Percentiles rank a stretch among this genome's conserved stretches.
Evolutionary conservation across 768 basidiomycete species (phyloP).

Genomic region (Mycena belliarum): DNA sequence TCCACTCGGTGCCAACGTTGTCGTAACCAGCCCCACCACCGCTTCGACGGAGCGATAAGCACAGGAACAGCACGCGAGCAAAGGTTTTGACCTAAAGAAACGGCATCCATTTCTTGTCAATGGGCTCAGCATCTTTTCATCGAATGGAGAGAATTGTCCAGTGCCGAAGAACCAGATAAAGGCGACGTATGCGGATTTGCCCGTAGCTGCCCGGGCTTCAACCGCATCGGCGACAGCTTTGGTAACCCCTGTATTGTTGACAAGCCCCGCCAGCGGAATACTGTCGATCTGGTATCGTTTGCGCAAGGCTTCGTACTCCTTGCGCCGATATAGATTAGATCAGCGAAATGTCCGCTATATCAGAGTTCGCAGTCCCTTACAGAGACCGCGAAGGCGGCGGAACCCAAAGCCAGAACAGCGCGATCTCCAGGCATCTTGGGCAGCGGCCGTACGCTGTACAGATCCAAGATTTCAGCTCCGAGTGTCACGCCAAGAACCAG

Average conservation of each 20-base stretch:
- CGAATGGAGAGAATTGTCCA: slow-evolving; percentile 1
- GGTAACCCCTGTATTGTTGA: neutral
- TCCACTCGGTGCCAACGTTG: slow-evolving; percentile 18
- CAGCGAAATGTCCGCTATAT: neutral
- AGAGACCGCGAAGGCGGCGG: slow-evolving; percentile 6
- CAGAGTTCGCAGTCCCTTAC: neutral
- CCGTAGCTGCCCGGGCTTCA: slow-evolving; percentile 5
- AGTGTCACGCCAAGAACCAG: neutral
- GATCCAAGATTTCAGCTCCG: too few species aligned
- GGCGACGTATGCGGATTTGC: slow-evolving; percentile 14
- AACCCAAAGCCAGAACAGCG: slow-evolving; percentile 9
- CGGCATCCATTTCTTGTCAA: slow-evolving; percentile 15
- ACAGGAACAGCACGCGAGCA: neutral
- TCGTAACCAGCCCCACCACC: slow-evolving; percentile 22
- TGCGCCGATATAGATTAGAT: too few species aligned
- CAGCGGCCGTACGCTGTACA: neutral
- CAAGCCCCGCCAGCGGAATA: slow-evolving; percentile 4
- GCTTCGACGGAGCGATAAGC: slow-evolving; percentile 5
- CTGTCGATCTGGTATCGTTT: slow-evolving; percentile 14
- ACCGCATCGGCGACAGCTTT: slow-evolving; percentile 14
- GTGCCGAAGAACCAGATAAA: slow-evolving; percentile 20
- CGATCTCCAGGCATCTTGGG: slow-evolving; percentile 8
- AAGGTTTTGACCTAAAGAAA: slow-evolving; percentile 14
- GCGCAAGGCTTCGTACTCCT: slow-evolving; percentile 14
- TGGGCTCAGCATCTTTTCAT: slow-evolving; percentile 17